Conservation (phyloP, 2,329 filamentous ascomycete genomes). For the Epicoccum sorghinum region DNA sequence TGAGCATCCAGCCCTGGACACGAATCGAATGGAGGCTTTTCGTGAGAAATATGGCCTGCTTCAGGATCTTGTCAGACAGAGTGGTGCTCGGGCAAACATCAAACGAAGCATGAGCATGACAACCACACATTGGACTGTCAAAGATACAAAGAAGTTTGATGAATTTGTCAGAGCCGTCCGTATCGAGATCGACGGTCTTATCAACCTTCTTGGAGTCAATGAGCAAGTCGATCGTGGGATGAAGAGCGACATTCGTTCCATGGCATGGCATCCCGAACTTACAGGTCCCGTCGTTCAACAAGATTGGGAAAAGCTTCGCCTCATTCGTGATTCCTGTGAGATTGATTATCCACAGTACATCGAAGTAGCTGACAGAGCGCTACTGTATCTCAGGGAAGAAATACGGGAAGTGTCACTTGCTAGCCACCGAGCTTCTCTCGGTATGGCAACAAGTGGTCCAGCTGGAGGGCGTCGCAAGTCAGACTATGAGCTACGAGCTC, state of each 20-base stretch:
- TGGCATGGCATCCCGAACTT: conserved; percentile 57
- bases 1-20: conserved; percentile 52
- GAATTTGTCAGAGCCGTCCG: conserved; percentile 50
- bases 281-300: conserved; percentile 38
- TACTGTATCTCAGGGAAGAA: conserved; percentile 52
- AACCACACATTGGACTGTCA: conserved; percentile 50
- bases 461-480: conserved; percentile 30
- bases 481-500: conserved; percentile 27
- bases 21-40: conserved; percentile 53
- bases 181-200: conserved; percentile 53
- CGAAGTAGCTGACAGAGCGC: conserved; percentile 49
- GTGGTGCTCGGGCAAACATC: conserved; percentile 41
- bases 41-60: conserved; percentile 53
- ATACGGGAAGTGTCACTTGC: conserved; percentile 34
- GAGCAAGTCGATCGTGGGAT: conserved; percentile 53
- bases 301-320: conserved; percentile 51
- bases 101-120: conserved; percentile 46
- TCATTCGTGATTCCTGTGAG: conserved; percentile 52
- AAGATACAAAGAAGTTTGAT: conserved; percentile 50
- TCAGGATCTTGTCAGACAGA: conserved; percentile 45
- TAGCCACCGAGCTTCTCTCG: conserved; percentile 23
- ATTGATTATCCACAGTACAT: conserved; percentile 54
- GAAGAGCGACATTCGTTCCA: conserved; percentile 52
- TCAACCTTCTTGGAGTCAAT: conserved; percentile 51
- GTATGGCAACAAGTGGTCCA: conserved; percentile 7